These are phyloP conservation scores for Paramecium sexaurelia DNA, from an alignment of 73 alveolate genomes.

Conservation along the genomic window DNA sequence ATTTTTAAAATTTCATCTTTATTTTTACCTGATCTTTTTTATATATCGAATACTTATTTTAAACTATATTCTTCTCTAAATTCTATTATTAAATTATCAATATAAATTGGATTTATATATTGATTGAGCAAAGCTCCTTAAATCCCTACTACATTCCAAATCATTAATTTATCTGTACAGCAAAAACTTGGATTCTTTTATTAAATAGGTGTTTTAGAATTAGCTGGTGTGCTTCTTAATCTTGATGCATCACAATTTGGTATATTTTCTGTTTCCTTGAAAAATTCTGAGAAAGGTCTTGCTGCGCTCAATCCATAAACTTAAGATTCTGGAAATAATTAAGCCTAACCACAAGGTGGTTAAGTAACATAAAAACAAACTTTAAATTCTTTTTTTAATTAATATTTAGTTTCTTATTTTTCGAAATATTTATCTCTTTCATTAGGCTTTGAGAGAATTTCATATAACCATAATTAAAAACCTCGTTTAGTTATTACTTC, in stretches of 20 bases:
- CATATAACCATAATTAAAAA: constrained; percentile 26
- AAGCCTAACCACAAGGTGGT: constrained; percentile 39
- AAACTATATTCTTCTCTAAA: background rate
- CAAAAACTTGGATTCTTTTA: constrained; percentile 34
- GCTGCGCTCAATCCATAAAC: constrained; percentile 47
- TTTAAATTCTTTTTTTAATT: background rate
- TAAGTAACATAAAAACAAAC: background rate
- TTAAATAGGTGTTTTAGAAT: background rate
- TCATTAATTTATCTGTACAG: constrained; percentile 16
- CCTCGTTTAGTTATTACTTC: constrained; percentile 37
- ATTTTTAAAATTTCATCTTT: background rate
- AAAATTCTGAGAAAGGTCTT: constrained; percentile 18
- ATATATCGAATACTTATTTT: background rate
- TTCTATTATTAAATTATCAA: background rate
- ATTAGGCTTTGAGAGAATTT: background rate
- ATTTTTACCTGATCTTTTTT: background rate
- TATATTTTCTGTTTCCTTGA: background rate
- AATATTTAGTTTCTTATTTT: background rate
- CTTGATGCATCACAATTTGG: background rate
- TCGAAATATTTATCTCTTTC: background rate
- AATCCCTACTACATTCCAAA: constrained; percentile 17
- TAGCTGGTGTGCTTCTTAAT: constrained; percentile 6
- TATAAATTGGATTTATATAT: background rate
- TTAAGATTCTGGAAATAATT: background rate
- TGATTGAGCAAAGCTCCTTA: background rate